phyloP scores from a whole-genome alignment of 805 yeast species.

The Sungouiozyma intestinalis region DNA sequence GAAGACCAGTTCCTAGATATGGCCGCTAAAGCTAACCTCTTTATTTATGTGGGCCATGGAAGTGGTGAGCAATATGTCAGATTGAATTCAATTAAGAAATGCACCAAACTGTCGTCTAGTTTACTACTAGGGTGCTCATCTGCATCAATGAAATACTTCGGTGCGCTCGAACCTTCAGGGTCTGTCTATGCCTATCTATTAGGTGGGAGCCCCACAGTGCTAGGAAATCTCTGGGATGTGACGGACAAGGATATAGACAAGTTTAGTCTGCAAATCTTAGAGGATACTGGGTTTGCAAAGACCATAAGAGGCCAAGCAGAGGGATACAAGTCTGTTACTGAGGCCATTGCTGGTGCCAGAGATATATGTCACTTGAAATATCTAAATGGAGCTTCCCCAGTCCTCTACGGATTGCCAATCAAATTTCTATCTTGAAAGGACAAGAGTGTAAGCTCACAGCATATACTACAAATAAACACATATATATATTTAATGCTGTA shows the following conservation, averaged over 20 bases:
- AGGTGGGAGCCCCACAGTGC: conserved; percentile 73
- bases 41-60: conserved; percentile 88
- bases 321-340: conserved; percentile 31
- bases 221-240: conserved; percentile 92
- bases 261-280: conserved; percentile 53
- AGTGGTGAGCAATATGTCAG: conserved; percentile 83
- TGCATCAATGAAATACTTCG: conserved; percentile 49
- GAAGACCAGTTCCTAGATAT: conserved; percentile 41
- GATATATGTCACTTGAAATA: conserved; percentile 56
- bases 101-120: conserved; percentile 41
- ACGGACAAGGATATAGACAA: conserved; percentile 91
- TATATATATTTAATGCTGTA: too few relatives aligned
- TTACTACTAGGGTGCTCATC: conserved; percentile 87
- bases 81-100: conserved; percentile 40
- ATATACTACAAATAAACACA: too few relatives aligned
- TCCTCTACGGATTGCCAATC: conserved; percentile 75
- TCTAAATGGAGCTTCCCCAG: conserved; percentile 88
- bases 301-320: conserved; percentile 13
- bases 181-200: conserved; percentile 63
- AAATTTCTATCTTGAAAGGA: conserved; percentile 1
- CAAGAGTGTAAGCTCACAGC: neutral
- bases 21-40: conserved; percentile 37
- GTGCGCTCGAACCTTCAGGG: conserved; percentile 62
- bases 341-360: conserved; percentile 55
- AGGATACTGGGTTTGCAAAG: conserved; percentile 51